Percentiles rank a stretch among this genome's conserved stretches.
phyloP scores from a whole-genome alignment of 805 yeast species.

The Ogataea dorogensis region DNA sequence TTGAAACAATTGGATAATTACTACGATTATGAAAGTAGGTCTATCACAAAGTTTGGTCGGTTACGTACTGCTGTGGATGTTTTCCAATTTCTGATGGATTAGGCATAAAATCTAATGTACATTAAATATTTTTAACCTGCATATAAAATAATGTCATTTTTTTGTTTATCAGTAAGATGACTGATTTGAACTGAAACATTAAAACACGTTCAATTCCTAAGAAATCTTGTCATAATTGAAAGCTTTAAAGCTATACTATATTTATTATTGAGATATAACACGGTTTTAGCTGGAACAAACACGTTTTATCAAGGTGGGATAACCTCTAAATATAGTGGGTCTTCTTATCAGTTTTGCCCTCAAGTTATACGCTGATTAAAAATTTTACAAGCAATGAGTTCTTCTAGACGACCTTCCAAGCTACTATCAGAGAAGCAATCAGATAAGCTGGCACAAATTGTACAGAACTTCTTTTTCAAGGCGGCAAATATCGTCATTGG shows the following conservation, averaged over 20 bases:
- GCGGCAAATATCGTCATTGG: constrained; percentile 51
- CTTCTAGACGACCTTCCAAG: constrained; percentile 19
- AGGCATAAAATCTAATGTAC: constrained; percentile 7
- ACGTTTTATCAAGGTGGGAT: constrained; percentile 2
- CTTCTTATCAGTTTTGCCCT: constrained; percentile 13
- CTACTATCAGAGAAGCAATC: constrained; percentile 32
- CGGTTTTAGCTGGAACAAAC: background rate
- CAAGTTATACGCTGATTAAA: constrained; percentile 5
- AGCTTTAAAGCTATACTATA: background rate
- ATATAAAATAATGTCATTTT: constrained; percentile 1
- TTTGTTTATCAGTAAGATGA: constrained; percentile 12
- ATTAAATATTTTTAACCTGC: constrained; percentile 1
- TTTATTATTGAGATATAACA: too few species aligned
- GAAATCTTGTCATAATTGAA: too few species aligned
- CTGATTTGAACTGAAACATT: constrained; percentile 11
- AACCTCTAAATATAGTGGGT: constrained; percentile 1
- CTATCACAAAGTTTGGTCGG: constrained; percentile 55
- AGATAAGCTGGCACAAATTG: constrained; percentile 33
- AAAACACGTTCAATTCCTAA: background rate
- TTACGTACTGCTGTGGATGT: constrained; percentile 56
- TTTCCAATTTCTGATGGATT: constrained; percentile 28
- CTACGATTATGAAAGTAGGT: constrained; percentile 53
- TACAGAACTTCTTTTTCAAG: constrained; percentile 61
- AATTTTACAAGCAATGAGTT: constrained; percentile 8
- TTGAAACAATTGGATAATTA: constrained; percentile 64